phyloP scores from a whole-genome alignment of 495 filamentous ascomycete species.

The Cenococcum geophilum region DNA sequence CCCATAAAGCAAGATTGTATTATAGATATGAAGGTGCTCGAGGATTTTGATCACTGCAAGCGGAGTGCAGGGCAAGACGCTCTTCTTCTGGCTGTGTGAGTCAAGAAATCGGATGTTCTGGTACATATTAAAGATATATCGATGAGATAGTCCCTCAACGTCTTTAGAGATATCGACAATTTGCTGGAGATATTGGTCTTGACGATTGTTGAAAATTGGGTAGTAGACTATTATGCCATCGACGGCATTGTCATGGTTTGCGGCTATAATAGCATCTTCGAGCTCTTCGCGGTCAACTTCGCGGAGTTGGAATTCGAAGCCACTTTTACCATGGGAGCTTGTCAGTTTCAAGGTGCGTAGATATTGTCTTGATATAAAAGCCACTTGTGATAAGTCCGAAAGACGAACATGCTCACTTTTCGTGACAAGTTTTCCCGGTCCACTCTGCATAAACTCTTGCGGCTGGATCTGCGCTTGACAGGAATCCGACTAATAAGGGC shows the following conservation, averaged over 20 bases:
- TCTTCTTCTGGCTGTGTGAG: slow-evolving; percentile 71
- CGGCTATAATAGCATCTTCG: slow-evolving; percentile 75
- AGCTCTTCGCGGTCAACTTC: slow-evolving; percentile 77
- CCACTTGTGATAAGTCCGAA: not conserved
- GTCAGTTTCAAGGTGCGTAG: not conserved
- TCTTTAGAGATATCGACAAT: slow-evolving; percentile 86
- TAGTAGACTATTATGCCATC: slow-evolving; percentile 98
- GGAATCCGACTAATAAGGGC: slow-evolving; percentile 81
- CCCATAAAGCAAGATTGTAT: slow-evolving; percentile 88
- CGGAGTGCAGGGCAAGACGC: slow-evolving; percentile 89
- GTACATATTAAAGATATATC: slow-evolving; percentile 98
- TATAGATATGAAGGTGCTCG: slow-evolving; percentile 92
- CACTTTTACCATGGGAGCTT: slow-evolving; percentile 47
- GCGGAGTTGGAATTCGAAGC: slow-evolving; percentile 80
- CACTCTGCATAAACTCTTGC: slow-evolving; percentile 91
- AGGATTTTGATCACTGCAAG: slow-evolving; percentile 94
- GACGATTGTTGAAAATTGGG: slow-evolving; percentile 82
- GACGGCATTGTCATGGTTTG: slow-evolving; percentile 69
- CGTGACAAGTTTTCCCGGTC: slow-evolving; percentile 91
- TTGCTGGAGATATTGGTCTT: slow-evolving; percentile 93
- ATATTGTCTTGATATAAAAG: not conserved
- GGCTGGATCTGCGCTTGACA: slow-evolving; percentile 85
- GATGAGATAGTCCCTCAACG: slow-evolving; percentile 90
- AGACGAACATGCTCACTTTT: slow-evolving; percentile 64
- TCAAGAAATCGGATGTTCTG: slow-evolving; percentile 95